phyloP scores from a whole-genome alignment of 768 basidiomycete genomes.

The Gymnopilus junonius region DNA sequence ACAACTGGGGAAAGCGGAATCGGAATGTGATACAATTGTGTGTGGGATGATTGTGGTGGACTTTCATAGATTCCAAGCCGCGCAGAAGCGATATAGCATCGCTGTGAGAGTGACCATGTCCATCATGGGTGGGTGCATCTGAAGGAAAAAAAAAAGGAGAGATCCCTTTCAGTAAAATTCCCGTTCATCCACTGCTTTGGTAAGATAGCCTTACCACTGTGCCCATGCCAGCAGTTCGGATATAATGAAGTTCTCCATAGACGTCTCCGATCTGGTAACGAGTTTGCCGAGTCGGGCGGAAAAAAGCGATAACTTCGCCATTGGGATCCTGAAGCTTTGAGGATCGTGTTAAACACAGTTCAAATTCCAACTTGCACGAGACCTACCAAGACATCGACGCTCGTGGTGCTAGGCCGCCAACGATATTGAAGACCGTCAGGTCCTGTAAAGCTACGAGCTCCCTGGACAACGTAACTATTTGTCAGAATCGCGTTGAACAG shows the following conservation, averaged over 20 bases:
- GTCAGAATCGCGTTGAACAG: slow-evolving; percentile 14
- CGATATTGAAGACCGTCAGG: slow-evolving; percentile 82
- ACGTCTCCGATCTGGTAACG: slow-evolving; percentile 89
- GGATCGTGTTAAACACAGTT: slow-evolving; percentile 12
- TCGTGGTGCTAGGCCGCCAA: slow-evolving; percentile 72
- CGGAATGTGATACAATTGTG: slow-evolving; percentile 11
- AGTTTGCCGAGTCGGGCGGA: slow-evolving; percentile 75
- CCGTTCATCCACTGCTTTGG: slow-evolving; percentile 2
- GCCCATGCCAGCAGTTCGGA: slow-evolving; percentile 77
- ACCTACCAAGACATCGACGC: slow-evolving; percentile 64
- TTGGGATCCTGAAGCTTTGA: slow-evolving; percentile 73
- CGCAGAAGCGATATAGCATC: slow-evolving; percentile 85
- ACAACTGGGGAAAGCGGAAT: slow-evolving; percentile 15
- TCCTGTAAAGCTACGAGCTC: slow-evolving; percentile 74
- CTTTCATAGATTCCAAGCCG: slow-evolving; percentile 50
- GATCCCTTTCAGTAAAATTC: not conserved
- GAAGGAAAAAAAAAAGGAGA: slow-evolving; percentile 14
- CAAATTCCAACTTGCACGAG: not conserved
- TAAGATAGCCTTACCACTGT: slow-evolving; percentile 64
- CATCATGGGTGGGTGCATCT: slow-evolving; percentile 92
- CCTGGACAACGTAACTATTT: slow-evolving; percentile 38
- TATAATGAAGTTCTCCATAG: slow-evolving; percentile 83
- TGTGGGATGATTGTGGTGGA: slow-evolving; percentile 12
- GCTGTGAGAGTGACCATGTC: slow-evolving; percentile 84
- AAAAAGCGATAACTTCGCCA: slow-evolving; percentile 76